Base-by-base conservation (phyloP, 768 basidiomycete species). In the Mycena maculata region DNA sequence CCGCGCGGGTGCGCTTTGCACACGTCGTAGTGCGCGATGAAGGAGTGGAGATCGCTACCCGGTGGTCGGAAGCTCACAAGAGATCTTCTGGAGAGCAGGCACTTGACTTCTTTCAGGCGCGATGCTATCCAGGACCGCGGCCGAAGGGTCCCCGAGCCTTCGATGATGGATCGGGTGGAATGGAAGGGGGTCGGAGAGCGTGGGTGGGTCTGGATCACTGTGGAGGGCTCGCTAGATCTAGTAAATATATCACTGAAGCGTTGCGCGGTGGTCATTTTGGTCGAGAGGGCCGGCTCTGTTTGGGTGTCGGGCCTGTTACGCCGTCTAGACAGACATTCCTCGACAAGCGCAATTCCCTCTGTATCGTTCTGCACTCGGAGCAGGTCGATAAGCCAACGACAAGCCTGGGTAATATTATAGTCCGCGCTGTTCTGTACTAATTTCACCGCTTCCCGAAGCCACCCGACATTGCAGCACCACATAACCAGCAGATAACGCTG, bases 401-500 rank as follows among this genome's bases (percentile, higher is more conserved):
- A 48, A n/a, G 60, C 60, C 6, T 39, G 2, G 5, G 20, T 25
- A 16, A 67, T 66, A 15, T 44, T 45, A 39, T 66, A 30, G 15
- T 22, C 23, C 12, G 22, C 1, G 48, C 68, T 67, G 4, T 67
- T 49, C 55, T 48, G 49, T 5, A 72, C 53, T 2, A 72, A 16
- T 28, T 50, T 47, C 9, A 66, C 68, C 11, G 71, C 71, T 41
- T 66, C 52, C 3, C 65, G 62, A 4, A 69, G 22, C 71, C 71
- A 72, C 13, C 65, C 71, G 11, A 53, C 57, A 30, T 69, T 50
- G 39, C 64, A 66, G 39, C 68, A 72, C 38, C 67, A 22, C 56
- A 53, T 61, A n/a, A 72, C 60, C 20, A 71, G 39, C 36, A 56
- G 16, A 31, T 67, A 23, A 11, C 69, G 69, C 45, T 71, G 65